Evolutionary conservation across 768 basidiomycete genomes (phyloP).

Genomic region (Rhizopogon vinicolor): DNA sequence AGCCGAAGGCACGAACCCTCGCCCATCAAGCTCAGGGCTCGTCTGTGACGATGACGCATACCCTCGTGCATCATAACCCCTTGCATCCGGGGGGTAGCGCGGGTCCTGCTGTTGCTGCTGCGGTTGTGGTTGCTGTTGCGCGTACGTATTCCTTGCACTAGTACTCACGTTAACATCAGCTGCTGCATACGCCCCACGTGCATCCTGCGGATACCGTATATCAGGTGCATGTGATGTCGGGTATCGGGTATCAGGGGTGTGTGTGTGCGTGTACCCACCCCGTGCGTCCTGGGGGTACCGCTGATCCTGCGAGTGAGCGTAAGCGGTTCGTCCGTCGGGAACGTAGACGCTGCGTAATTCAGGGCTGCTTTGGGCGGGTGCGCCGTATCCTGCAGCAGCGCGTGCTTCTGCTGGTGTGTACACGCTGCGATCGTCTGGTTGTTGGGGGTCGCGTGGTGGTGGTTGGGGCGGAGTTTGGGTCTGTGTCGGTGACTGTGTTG

Average conservation of each 20-base stretch:
- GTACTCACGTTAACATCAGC: neutral
- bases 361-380: neutral
- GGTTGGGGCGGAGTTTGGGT: constrained; percentile 6
- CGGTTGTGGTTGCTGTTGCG: constrained; percentile 14
- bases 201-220: constrained; percentile 5
- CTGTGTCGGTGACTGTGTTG: constrained; percentile 10
- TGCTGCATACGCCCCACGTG: neutral
- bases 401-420: constrained; percentile 1
- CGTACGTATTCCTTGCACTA: constrained; percentile 14
- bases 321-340: neutral
- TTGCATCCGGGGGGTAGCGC: neutral
- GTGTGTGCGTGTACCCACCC: neutral
- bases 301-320: neutral
- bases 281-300: neutral
- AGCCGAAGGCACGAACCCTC: neutral
- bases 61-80: neutral
- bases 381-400: neutral
- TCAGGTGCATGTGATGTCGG: neutral
- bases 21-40: neutral
- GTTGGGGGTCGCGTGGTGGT: neutral
- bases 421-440: constrained; percentile 1
- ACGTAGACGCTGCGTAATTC: neutral
- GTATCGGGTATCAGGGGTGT: neutral
- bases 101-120: constrained; percentile 12
- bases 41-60: neutral